Evolutionary conservation across 345 rosid species (phyloP).

Genomic region (Populus pruinosa): DNA sequence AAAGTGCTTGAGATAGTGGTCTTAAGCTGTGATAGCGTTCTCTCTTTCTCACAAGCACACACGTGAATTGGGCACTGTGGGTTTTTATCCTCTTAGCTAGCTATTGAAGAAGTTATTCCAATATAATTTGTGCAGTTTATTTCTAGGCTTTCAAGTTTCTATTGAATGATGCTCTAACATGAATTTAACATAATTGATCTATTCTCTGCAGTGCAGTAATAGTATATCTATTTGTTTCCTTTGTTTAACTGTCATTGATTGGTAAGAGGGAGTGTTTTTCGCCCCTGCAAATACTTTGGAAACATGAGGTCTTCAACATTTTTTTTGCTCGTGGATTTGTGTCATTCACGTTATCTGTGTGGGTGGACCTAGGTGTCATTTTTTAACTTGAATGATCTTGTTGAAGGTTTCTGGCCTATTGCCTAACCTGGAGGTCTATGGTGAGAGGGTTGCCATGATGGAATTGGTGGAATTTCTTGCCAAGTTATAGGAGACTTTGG

Average conservation of each 20-base stretch:
- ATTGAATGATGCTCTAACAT: neutral
- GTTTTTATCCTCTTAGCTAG: neutral
- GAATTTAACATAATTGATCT: neutral
- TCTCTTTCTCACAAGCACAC: neutral
- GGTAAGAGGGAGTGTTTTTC: slow-evolving; percentile 3
- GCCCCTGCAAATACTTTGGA: slow-evolving; percentile 8
- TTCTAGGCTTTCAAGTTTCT: neutral
- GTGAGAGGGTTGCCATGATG: slow-evolving; percentile 78
- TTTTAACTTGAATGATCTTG: slow-evolving; percentile 88
- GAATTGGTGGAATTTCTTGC: slow-evolving; percentile 62
- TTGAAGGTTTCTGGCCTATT: slow-evolving; percentile 96
- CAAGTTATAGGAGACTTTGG: slow-evolving; percentile 49
- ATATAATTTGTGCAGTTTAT: neutral
- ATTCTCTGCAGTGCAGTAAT: neutral
- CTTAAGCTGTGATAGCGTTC: neutral
- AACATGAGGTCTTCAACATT: slow-evolving; percentile 4
- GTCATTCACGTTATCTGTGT: slow-evolving; percentile 30
- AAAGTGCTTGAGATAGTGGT: neutral
- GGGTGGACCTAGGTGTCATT: slow-evolving; percentile 30
- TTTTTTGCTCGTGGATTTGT: slow-evolving; percentile 34
- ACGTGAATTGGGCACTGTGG: neutral
- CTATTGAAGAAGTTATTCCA: neutral
- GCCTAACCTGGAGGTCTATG: slow-evolving; percentile 91
- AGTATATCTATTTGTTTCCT: neutral
- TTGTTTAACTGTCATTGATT: neutral